Evolutionary conservation across 1,139 yeast genomes (phyloP).

Genomic region (Suhomyces ambrosiae): DNA sequence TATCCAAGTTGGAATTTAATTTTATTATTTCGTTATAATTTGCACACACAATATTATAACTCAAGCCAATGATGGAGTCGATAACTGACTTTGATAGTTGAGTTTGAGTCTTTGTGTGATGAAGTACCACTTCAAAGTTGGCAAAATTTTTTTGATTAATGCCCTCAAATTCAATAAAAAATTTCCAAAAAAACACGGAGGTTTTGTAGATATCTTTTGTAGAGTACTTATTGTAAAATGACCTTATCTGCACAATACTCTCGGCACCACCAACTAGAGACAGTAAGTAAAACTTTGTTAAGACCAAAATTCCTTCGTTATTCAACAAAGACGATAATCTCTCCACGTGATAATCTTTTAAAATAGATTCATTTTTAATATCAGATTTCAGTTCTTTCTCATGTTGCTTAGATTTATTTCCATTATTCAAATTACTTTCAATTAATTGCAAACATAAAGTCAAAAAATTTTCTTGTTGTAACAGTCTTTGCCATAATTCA

Average conservation of each 20-base stretch:
- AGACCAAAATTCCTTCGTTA: slow-evolving; percentile 34
- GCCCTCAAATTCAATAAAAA: slow-evolving; percentile 56
- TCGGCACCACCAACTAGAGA: slow-evolving; percentile 8
- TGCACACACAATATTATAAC: slow-evolving; percentile 25
- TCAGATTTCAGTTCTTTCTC: too few relatives aligned
- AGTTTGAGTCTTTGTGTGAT: slow-evolving; percentile 44
- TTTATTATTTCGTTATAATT: slow-evolving; percentile 24
- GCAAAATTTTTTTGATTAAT: slow-evolving; percentile 40
- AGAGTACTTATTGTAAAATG: slow-evolving; percentile 45
- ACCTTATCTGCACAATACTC: slow-evolving; percentile 24
- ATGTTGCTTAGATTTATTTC: too few relatives aligned
- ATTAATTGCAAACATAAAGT: slow-evolving; percentile 22
- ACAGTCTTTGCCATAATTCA: slow-evolving; percentile 20
- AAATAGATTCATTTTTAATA: slow-evolving; percentile 4
- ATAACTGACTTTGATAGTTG: slow-evolving; percentile 50
- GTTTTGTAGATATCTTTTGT: slow-evolving; percentile 36
- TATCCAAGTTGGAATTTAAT: slow-evolving; percentile 19
- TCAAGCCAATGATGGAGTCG: slow-evolving; percentile 35
- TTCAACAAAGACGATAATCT: slow-evolving; percentile 15
- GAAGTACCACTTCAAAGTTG: slow-evolving; percentile 46
- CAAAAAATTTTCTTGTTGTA: slow-evolving; percentile 10
- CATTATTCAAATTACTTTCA: slow-evolving; percentile 8
- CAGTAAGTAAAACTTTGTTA: slow-evolving; percentile 26
- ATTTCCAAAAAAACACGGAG: slow-evolving; percentile 57
- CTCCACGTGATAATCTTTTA: background rate